phyloP scores from a whole-genome alignment of 176 grass and related monocot species.

The Olyra latifolia region DNA sequence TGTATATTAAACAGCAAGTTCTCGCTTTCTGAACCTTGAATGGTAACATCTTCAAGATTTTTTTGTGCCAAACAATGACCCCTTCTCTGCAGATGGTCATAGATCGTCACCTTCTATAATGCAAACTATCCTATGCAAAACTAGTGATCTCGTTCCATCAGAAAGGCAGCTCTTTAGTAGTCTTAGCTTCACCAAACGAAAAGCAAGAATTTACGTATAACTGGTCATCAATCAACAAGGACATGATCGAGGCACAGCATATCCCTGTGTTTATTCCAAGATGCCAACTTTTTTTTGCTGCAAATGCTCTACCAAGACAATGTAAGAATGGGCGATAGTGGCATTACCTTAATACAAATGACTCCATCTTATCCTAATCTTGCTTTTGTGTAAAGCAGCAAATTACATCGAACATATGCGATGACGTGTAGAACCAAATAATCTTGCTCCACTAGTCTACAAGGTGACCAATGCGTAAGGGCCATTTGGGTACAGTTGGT shows the following conservation, averaged over 20 bases:
- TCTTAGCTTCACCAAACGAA: not conserved
- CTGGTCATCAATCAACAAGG: not conserved
- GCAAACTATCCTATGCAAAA: not conserved
- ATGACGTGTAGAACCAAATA: not conserved
- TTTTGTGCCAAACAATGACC: not conserved
- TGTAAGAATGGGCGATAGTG: slow-evolving; percentile 22
- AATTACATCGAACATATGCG: slow-evolving; percentile 29
- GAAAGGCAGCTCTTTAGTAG: not conserved
- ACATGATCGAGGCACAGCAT: slow-evolving; percentile 24
- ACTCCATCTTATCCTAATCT: slow-evolving; percentile 32
- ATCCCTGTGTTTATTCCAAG: slow-evolving; percentile 40
- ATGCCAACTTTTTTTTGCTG: not conserved
- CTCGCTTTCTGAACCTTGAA: not conserved
- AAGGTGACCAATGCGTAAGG: slow-evolving; percentile 14
- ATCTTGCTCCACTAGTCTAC: slow-evolving; percentile 20
- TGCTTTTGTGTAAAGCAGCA: slow-evolving; percentile 30
- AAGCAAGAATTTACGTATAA: not conserved
- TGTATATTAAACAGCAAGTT: not conserved
- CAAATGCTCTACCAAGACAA: not conserved
- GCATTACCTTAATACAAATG: slow-evolving; percentile 6
- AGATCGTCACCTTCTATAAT: slow-evolving; percentile 18
- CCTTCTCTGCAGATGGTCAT: not conserved
- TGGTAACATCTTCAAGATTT: not conserved
- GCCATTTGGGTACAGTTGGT: not conserved
- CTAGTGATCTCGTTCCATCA: slow-evolving; percentile 1